These are phyloP conservation scores for Phytophthora multivora DNA, from an alignment of 352 stramenopile genomes.

Conservation along the genomic window DNA sequence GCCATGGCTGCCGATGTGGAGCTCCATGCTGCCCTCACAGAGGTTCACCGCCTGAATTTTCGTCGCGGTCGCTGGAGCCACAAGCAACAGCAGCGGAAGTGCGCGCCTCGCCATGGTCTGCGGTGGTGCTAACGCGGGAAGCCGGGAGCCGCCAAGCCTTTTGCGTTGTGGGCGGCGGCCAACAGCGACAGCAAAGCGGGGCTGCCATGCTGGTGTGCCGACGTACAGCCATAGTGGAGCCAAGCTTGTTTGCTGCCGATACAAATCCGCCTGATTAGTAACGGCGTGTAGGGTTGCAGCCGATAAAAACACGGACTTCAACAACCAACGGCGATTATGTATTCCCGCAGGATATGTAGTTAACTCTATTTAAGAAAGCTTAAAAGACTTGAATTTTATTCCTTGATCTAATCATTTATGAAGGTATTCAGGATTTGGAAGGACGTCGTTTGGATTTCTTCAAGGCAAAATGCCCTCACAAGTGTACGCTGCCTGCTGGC, in stretches of 20 bases:
- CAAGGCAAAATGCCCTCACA: too few species aligned
- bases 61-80: conserved; percentile 15
- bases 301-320: conserved; percentile 6
- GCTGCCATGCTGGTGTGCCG: conserved; percentile 9
- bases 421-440: too few species aligned
- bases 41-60: conserved; percentile 50
- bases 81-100: conserved; percentile 16
- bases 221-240: conserved; percentile 19
- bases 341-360: too few species aligned
- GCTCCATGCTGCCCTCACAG: conserved; percentile 40
- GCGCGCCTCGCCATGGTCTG: conserved; percentile 6
- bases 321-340: neutral
- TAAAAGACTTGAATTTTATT: too few species aligned
- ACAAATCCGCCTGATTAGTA: conserved; percentile 9
- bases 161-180: conserved; percentile 12
- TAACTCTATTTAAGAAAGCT: too few species aligned
- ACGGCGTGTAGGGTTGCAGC: conserved; percentile 22
- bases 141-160: conserved; percentile 8
- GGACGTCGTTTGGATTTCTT: too few species aligned
- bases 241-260: conserved; percentile 9
- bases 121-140: neutral
- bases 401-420: too few species aligned
- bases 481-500: too few species aligned
- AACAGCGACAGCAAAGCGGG: neutral
- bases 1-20: conserved; percentile 37